These are phyloP conservation scores for Jamesozyma rosinii DNA, from an alignment of 805 yeast genomes.

Conservation along the genomic window DNA sequence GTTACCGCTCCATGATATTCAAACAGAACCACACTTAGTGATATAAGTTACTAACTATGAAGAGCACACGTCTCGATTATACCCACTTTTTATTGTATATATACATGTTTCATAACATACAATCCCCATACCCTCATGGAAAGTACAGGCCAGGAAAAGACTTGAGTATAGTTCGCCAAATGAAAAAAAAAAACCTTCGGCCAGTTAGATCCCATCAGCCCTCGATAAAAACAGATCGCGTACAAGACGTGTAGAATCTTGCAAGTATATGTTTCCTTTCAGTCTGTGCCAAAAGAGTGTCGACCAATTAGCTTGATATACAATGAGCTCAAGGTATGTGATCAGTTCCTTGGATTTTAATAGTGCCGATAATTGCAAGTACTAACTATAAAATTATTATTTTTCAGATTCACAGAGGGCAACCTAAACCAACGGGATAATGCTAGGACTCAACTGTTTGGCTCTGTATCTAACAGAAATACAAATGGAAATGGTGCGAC, in stretches of 20 bases:
- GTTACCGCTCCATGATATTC: too few relatives aligned
- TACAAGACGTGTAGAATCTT: neutral
- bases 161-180: too few relatives aligned
- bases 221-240: neutral
- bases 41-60: too few relatives aligned
- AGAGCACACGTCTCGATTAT: too few relatives aligned
- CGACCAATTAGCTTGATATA: neutral
- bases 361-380: neutral
- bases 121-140: too few relatives aligned
- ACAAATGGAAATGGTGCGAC: conserved; percentile 14
- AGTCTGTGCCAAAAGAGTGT: neutral
- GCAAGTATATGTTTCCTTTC: neutral
- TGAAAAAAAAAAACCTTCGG: neutral
- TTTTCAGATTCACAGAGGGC: conserved; percentile 13
- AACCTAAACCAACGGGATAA: conserved; percentile 23
- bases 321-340: conserved; percentile 9
- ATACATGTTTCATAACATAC: too few relatives aligned
- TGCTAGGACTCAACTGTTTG: conserved; percentile 28
- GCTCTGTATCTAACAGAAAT: conserved; percentile 5
- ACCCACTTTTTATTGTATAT: too few relatives aligned
- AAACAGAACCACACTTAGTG: neutral
- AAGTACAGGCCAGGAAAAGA: too few relatives aligned
- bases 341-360: neutral
- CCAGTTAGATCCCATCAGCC: neutral
- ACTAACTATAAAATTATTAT: neutral